These are phyloP conservation scores for Zygosaccharomyces lentus DNA, from an alignment of 805 yeast species.

Conservation along the genomic window DNA sequence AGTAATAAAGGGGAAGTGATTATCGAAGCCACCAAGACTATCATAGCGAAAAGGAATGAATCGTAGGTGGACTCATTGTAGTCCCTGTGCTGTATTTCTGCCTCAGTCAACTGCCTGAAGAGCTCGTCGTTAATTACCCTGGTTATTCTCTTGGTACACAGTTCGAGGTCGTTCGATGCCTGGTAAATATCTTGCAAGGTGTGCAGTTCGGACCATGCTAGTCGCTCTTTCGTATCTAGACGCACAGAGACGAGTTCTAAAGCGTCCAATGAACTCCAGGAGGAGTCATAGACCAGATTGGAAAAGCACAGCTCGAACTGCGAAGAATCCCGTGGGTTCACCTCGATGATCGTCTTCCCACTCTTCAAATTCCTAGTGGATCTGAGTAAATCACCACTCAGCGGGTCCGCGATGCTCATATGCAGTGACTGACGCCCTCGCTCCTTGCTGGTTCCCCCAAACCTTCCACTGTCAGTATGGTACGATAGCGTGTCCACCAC, in stretches of 20 bases:
- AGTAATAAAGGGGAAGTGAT: neutral
- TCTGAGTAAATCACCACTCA: conserved; percentile 19
- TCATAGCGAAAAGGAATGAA: neutral
- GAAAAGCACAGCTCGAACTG: conserved; percentile 29
- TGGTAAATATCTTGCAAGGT: neutral
- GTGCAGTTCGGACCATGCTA: neutral
- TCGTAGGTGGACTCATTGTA: conserved; percentile 11
- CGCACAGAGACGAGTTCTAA: conserved; percentile 21
- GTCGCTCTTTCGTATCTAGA: conserved; percentile 11
- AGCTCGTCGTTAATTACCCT: neutral
- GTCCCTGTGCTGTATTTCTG: conserved; percentile 17
- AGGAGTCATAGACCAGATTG: conserved; percentile 33
- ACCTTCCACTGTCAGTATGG: conserved; percentile 17
- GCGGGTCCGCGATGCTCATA: conserved; percentile 13
- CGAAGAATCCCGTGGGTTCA: conserved; percentile 7
- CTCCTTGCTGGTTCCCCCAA: conserved; percentile 27
- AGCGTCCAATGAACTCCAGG: conserved; percentile 34
- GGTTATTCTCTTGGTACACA: conserved; percentile 1
- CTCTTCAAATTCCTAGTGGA: conserved; percentile 14
- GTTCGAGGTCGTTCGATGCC: conserved; percentile 6
- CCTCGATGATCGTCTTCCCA: conserved; percentile 19
- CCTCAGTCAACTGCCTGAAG: conserved; percentile 9
- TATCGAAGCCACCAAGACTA: neutral
- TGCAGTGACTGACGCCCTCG: conserved; percentile 25
- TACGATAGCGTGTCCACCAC: conserved; percentile 18